Evolutionary conservation across 164 flowering plant genomes (phyloP).

Genomic region (Aristolochia contorta): DNA sequence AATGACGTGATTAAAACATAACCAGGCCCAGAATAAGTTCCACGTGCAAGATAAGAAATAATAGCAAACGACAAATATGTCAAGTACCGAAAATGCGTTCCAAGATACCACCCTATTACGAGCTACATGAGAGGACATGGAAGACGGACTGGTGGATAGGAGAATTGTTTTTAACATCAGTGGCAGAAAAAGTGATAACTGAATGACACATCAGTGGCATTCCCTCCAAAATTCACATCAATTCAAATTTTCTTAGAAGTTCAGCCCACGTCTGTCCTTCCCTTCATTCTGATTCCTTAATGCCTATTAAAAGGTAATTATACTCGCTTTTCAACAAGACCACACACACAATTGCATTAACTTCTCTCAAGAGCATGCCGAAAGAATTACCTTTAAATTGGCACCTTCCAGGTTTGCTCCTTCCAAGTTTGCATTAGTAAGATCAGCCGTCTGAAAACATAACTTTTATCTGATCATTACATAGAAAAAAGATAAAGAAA

Average conservation of each 20-base stretch:
- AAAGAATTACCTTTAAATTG: slow-evolving; percentile 43
- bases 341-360: neutral
- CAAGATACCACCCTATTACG: too few relatives aligned
- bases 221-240: too few relatives aligned
- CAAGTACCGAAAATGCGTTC: too few relatives aligned
- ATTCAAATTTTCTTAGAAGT: neutral
- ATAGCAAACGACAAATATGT: too few relatives aligned
- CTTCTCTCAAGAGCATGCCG: neutral
- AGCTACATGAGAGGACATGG: too few relatives aligned
- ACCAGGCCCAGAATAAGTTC: too few relatives aligned
- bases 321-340: neutral
- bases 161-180: too few relatives aligned
- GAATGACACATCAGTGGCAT: too few relatives aligned
- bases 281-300: neutral
- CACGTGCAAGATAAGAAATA: too few relatives aligned
- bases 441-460: slow-evolving; percentile 68
- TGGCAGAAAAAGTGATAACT: too few relatives aligned
- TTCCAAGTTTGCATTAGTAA: slow-evolving; percentile 83
- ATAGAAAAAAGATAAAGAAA: neutral
- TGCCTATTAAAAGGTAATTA: neutral
- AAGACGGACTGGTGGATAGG: too few relatives aligned
- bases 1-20: neutral
- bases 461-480: neutral
- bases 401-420: slow-evolving; percentile 96
- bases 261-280: neutral